A percentile compares a stretch with the other conserved stretches of the same genome.
These are phyloP conservation scores for Jimgerdemannia lactiflua DNA, from an alignment of 192 early-diverging fungal species.

Conservation along the genomic window DNA sequence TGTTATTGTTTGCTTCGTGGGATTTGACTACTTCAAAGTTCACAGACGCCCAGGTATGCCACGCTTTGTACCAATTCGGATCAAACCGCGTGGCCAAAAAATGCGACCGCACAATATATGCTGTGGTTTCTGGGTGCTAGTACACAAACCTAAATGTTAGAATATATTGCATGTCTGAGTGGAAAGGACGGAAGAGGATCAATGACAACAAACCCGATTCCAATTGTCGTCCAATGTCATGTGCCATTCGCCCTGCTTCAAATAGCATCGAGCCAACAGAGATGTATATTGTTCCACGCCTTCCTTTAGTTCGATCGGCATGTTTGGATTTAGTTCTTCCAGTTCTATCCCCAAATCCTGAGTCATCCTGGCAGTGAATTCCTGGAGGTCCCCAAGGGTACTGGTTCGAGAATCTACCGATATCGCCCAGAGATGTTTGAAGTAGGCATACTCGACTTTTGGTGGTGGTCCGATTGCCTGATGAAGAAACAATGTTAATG, in stretches of 20 bases:
- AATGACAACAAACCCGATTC: too few species aligned
- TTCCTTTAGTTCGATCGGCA: conserved; percentile 43
- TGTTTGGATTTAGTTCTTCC: conserved; percentile 36
- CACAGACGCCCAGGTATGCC: conserved; percentile 95
- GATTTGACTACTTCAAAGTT: conserved; percentile 87
- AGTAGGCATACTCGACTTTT: conserved; percentile 83
- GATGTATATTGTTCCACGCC: conserved; percentile 46
- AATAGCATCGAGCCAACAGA: conserved; percentile 80
- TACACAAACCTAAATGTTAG: too few species aligned
- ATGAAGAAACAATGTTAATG: conserved; percentile 5
- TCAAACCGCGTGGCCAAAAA: conserved; percentile 86
- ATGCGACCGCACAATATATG: conserved; percentile 80
- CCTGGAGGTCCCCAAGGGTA: conserved; percentile 72
- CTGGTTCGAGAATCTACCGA: conserved; percentile 48
- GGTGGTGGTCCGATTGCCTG: conserved; percentile 49
- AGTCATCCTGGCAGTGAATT: conserved; percentile 75
- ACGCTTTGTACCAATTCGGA: conserved; percentile 93
- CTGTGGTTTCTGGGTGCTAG: conserved; percentile 46
- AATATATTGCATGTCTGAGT: too few species aligned
- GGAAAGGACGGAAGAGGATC: too few species aligned
- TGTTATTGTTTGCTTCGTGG: conserved; percentile 60
- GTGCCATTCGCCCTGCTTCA: conserved; percentile 97
- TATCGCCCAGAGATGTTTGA: conserved; percentile 85
- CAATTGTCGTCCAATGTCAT: conserved; percentile 42
- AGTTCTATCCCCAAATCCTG: conserved; percentile 62